Percentiles rank a stretch among this genome's conserved stretches.
Evolutionary conservation across 768 basidiomycete species (phyloP).

Genomic region (Lentinula sp.): DNA sequence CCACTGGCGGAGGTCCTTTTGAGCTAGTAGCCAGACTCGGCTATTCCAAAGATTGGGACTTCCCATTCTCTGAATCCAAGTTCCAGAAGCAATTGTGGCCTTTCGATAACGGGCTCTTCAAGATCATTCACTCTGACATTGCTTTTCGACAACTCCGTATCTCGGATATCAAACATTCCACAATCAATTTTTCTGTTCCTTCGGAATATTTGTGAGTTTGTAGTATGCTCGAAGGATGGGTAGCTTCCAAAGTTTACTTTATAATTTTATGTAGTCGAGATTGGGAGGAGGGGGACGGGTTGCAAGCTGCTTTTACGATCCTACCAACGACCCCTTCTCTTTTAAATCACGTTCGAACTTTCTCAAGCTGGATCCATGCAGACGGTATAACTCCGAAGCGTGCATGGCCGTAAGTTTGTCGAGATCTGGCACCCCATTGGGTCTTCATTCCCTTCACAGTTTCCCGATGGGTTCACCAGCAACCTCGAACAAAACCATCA

Average conservation of each 20-base stretch:
- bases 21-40: not conserved
- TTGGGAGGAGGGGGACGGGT: not conserved
- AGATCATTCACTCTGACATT: constrained; percentile 18
- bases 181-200: constrained; percentile 18
- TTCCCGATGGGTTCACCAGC: not conserved
- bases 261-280: not conserved
- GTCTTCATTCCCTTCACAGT: not conserved
- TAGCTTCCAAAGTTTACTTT: not conserved
- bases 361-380: constrained; percentile 2
- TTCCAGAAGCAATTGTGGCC: not conserved
- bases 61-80: not conserved
- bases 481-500: not conserved
- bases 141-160: constrained; percentile 18
- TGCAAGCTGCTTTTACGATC: not conserved
- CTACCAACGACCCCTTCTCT: constrained; percentile 7
- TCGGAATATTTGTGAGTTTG: constrained; percentile 13
- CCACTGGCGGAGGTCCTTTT: not conserved
- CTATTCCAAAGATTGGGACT: not conserved
- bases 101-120: constrained; percentile 8
- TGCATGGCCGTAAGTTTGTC: not conserved
- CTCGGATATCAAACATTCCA: constrained; percentile 14
- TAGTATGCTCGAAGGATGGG: not conserved
- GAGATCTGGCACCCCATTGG: not conserved
- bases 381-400: not conserved
- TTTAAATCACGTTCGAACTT: not conserved